Evolutionary conservation across 202 grass and related monocot genomes (phyloP), one percentile per base, ranked within the genome.

Genomic region (Carex sylvatica): DNA sequence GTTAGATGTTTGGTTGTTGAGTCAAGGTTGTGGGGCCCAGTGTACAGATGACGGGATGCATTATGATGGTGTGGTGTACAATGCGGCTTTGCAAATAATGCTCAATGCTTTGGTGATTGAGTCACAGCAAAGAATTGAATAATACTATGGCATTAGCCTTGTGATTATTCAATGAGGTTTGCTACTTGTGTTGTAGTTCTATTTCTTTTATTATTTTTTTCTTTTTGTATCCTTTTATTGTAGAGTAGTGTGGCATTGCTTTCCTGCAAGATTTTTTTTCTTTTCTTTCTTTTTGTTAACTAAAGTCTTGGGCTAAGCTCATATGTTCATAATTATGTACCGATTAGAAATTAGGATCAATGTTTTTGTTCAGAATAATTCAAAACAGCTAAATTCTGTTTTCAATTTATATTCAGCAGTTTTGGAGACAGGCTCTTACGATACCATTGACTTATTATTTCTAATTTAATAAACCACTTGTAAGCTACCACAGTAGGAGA

Each of bases 31-130:
- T 54, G 85, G 85, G 53, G 22, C 67, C 51, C 53, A 12, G 44
- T 87, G 85, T 59, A 87, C 85, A 31, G 79, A 60, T 23, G 85
- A 87, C 7, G 85, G 85, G 42, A 87, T 87, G 85, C 85, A 87
- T 65, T 87, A 87, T n/a, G 16, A 82, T 10, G 13, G 42, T 9
- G 56, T 82, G 14, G 85, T 87, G 19, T 87, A 87, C 68, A 78
- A 83, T 49, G 77, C 79, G 4, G 77, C 67, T 16, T 73, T 82
- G 47, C 85, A 87, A 24, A 87, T 87, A 18, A 82, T 87, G 85
- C 79, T 87, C 44, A 87, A 87, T 83, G 85, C 85, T 16, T 53
- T 87, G 78, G 67, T 87, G 85, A 83, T 87, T 2, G 85, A 82
- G 46, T 87, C 85, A 60, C 82, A 88, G 56, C 86, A 88, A 63